Evolutionary conservation across 495 filamentous ascomycete species (phyloP), one percentile per base, ranked within the genome.

Genomic region (Penicillium chermesinum): DNA sequence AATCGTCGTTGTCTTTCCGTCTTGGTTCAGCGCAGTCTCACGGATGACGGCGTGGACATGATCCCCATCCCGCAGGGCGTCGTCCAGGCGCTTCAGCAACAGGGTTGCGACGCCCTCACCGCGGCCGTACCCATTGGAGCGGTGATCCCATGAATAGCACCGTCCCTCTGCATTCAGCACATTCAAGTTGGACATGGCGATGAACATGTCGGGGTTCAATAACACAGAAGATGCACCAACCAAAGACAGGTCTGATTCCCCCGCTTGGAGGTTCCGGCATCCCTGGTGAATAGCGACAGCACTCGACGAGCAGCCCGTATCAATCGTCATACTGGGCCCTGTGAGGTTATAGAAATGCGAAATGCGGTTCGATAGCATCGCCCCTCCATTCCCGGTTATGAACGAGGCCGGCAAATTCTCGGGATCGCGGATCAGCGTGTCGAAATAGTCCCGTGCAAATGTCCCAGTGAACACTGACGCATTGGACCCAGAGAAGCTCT

Each of bases 231-330:
- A 30, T 2, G 44, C 57, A 2, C 45, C 57, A 7, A 65, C 55
- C 15, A 65, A 44, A 3, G 53, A 55, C 49, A 55, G 58, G 10
- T 56, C 50, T 14, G 64, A 56, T 9, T 74, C 68, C 3, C 76
- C 67, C 0, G 46, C 32, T 18, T 61, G 50, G 0, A 80, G 36
- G 17, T 49, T 57, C 36, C 72, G 70, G 21, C 59, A 64, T 0
- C 67, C 77, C 12, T 64, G 52, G 44, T 79, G 65, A 12, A 79
- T 20, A 0, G 67, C 72, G 0, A 71, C 53, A 1, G 78, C 50
- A 44, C 66, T 66, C 2, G 66, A 61, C 0, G 68, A 73, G 53
- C 80, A 83, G 9, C 64, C 79, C 2, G 77, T 80, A 17, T 52
- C 44, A 3, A 52, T 12, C 3, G 27, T 46, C 9, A 48, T 76